phyloP scores from a whole-genome alignment of 768 basidiomycete genomes.

The Rhizopogon vulgaris region DNA sequence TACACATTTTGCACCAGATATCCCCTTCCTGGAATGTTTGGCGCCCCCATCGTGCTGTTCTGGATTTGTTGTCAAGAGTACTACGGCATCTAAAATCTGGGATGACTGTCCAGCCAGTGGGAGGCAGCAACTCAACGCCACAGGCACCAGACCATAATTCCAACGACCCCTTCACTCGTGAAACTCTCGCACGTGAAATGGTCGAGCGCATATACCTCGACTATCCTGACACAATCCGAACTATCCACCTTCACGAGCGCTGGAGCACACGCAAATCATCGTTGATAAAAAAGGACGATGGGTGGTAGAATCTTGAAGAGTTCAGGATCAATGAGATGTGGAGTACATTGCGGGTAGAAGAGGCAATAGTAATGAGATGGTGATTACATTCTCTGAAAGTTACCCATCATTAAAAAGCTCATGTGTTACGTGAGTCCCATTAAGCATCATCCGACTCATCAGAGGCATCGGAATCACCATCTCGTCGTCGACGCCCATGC shows the following conservation, averaged over 20 bases:
- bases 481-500: slow-evolving; percentile 48
- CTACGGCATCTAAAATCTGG: slow-evolving; percentile 47
- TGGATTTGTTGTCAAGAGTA: slow-evolving; percentile 41
- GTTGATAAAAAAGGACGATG: slow-evolving; percentile 5
- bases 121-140: slow-evolving; percentile 12
- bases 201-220: slow-evolving; percentile 41
- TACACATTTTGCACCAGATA: slow-evolving; percentile 57
- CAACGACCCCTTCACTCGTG: slow-evolving; percentile 16
- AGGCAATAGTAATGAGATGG: slow-evolving; percentile 10
- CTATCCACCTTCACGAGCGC: slow-evolving; percentile 29
- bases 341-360: slow-evolving; percentile 20
- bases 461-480: slow-evolving; percentile 54
- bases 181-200: slow-evolving; percentile 31
- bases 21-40: slow-evolving; percentile 61
- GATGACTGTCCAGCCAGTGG: slow-evolving; percentile 38
- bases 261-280: slow-evolving; percentile 20
- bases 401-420: slow-evolving; percentile 4
- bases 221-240: slow-evolving; percentile 42
- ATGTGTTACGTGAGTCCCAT: slow-evolving; percentile 11
- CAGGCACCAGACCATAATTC: slow-evolving; percentile 11
- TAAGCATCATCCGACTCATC: slow-evolving; percentile 61
- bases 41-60: slow-evolving; percentile 51
- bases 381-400: slow-evolving; percentile 2
- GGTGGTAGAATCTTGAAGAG: slow-evolving; percentile 15
- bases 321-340: slow-evolving; percentile 8